phyloP scores from a whole-genome alignment of 768 basidiomycete species.

The Lentinula edodes region DNA sequence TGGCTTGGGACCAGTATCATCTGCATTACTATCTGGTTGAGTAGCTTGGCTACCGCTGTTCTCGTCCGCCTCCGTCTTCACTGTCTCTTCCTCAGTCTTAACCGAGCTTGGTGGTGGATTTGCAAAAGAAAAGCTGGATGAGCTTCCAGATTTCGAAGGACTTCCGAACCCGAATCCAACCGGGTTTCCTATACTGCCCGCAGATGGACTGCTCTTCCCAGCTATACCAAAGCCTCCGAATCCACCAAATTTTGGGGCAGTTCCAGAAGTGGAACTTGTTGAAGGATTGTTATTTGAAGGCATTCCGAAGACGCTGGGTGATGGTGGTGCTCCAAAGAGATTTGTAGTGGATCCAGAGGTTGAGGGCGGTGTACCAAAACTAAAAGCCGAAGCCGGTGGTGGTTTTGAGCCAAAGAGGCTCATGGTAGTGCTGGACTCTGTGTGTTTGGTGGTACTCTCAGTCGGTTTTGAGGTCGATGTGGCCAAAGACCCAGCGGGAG shows the following conservation, averaged over 20 bases:
- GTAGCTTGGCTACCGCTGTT: slow-evolving; percentile 18
- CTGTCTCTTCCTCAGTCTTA: neutral
- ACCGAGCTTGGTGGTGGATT: neutral
- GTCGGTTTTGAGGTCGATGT: neutral
- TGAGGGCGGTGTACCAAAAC: slow-evolving; percentile 2
- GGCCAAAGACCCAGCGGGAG: slow-evolving; percentile 3
- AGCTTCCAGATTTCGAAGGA: slow-evolving; percentile 24
- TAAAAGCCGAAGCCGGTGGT: slow-evolving; percentile 8
- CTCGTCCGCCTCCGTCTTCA: slow-evolving; percentile 14
- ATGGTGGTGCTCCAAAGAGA: slow-evolving; percentile 3
- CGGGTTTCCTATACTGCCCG: slow-evolving; percentile 55
- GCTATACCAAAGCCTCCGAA: slow-evolving; percentile 18
- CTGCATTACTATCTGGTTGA: slow-evolving; percentile 11
- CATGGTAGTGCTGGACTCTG: neutral
- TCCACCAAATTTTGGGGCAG: slow-evolving; percentile 15
- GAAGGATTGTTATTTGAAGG: slow-evolving; percentile 9
- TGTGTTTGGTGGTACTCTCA: neutral
- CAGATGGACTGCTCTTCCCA: slow-evolving; percentile 19
- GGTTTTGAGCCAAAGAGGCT: slow-evolving; percentile 10
- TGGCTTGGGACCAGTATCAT: neutral
- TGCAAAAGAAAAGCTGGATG: neutral
- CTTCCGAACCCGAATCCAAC: slow-evolving; percentile 57
- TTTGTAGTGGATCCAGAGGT: slow-evolving; percentile 10
- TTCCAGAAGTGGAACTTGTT: neutral
- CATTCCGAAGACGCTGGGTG: slow-evolving; percentile 6